A percentile compares a stretch with the other conserved stretches of the same genome.
phyloP scores from a whole-genome alignment of 1,284 basidiomycete genomes.

The Ceratobasidium sp. region DNA sequence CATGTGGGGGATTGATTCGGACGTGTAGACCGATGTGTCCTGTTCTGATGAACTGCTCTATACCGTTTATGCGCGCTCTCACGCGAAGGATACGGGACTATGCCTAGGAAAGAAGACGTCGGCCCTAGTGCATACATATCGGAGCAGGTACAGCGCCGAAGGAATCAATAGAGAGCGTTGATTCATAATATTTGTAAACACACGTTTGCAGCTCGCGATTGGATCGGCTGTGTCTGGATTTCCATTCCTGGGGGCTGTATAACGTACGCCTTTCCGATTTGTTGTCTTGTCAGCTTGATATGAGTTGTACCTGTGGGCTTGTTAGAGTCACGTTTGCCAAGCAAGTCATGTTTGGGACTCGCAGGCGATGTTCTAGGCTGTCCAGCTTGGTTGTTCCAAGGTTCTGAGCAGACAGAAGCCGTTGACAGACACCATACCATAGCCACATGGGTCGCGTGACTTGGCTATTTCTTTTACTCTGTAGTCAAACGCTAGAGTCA shows the following conservation, averaged over 20 bases:
- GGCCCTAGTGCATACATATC: background rate
- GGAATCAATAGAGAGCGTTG: background rate
- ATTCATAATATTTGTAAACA: background rate
- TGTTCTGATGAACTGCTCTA: background rate
- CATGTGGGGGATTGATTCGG: background rate
- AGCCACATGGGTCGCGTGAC: slow-evolving; percentile 53
- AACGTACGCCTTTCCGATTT: slow-evolving; percentile 27
- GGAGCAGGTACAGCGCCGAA: background rate
- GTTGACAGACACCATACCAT: slow-evolving; percentile 49
- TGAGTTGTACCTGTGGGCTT: slow-evolving; percentile 1
- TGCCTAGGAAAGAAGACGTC: background rate
- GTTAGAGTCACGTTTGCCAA: background rate
- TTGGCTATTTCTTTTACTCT: no score
- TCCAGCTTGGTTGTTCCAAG: no score
- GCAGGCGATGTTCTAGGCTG: no score
- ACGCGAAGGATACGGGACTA: background rate
- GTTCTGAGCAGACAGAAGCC: background rate
- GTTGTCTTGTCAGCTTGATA: slow-evolving; percentile 26
- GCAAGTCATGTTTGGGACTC: background rate
- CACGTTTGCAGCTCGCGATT: background rate
- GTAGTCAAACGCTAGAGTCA: background rate
- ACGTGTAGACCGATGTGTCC: background rate
- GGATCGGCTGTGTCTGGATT: background rate
- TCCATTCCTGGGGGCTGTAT: slow-evolving; percentile 44
- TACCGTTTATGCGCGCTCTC: background rate